phyloP scores from a whole-genome alignment of 805 yeast species.

The Suhomyces prunicola region DNA sequence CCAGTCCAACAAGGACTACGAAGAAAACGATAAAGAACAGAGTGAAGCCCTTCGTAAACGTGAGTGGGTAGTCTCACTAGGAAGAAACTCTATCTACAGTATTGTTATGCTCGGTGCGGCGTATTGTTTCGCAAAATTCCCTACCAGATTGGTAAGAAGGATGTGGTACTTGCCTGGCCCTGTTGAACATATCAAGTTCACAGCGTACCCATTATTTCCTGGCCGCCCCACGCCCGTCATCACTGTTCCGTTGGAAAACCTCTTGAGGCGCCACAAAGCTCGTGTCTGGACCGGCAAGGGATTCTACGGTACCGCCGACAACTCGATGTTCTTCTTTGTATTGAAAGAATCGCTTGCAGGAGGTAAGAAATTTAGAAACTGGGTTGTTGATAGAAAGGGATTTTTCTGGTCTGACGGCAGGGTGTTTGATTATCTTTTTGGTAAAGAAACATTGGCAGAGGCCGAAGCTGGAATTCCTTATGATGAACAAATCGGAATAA shows the following conservation, averaged over 20 bases:
- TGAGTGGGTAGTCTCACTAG: constrained; percentile 32
- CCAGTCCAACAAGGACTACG: constrained; percentile 49
- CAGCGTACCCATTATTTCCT: constrained; percentile 74
- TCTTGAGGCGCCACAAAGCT: constrained; percentile 56
- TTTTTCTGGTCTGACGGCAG: constrained; percentile 94
- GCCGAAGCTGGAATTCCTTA: constrained; percentile 70
- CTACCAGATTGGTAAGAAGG: constrained; percentile 68
- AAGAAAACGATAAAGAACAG: constrained; percentile 49
- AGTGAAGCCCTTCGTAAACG: constrained; percentile 41
- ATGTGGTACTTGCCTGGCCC: constrained; percentile 73
- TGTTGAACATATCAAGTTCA: constrained; percentile 55
- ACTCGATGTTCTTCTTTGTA: constrained; percentile 68
- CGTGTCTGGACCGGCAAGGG: constrained; percentile 87
- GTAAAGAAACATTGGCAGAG: constrained; percentile 70
- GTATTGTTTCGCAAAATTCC: constrained; percentile 40
- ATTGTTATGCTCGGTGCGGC: constrained; percentile 27
- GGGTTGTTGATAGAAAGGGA: constrained; percentile 81
- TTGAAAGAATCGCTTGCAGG: constrained; percentile 52
- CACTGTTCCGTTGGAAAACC: constrained; percentile 56
- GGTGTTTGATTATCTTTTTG: constrained; percentile 76
- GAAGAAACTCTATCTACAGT: constrained; percentile 28
- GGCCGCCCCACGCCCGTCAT: constrained; percentile 73
- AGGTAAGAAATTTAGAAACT: constrained; percentile 47
- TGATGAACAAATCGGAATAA: constrained; percentile 54
- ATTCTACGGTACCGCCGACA: constrained; percentile 78